These are phyloP conservation scores for Fusarium nygamai DNA, from an alignment of 2,329 filamentous ascomycete species.

Conservation along the genomic window DNA sequence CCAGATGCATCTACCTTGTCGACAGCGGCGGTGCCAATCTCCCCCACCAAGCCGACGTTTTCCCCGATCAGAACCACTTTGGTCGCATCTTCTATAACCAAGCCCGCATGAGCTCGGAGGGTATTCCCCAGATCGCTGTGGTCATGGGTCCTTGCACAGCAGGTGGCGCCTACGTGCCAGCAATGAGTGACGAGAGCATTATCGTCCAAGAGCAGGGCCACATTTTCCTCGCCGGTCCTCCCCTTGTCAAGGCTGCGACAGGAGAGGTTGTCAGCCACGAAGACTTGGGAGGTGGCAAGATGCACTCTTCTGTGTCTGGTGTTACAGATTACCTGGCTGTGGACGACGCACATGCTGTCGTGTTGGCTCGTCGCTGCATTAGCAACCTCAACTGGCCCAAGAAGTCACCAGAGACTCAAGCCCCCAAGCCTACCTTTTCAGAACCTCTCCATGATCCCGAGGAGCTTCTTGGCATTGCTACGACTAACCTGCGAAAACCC, in stretches of 20 bases:
- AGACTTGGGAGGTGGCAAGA: slow-evolving; percentile 86
- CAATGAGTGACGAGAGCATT: slow-evolving; percentile 97
- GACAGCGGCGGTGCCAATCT: slow-evolving; percentile 96
- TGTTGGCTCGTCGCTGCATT: slow-evolving; percentile 84
- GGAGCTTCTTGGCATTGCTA: slow-evolving; percentile 89
- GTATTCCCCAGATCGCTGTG: slow-evolving; percentile 92
- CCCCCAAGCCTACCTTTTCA: slow-evolving; percentile 60
- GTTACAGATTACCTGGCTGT: slow-evolving; percentile 96
- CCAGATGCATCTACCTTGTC: slow-evolving; percentile 89
- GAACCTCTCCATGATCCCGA: slow-evolving; percentile 83
- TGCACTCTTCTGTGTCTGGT: slow-evolving; percentile 90
- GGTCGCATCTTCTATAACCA: slow-evolving; percentile 99
- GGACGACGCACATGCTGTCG: slow-evolving; percentile 90
- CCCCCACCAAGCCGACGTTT: slow-evolving; percentile 94
- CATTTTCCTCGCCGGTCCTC: slow-evolving; percentile 94
- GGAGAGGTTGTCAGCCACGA: slow-evolving; percentile 92
- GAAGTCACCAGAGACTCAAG: slow-evolving; percentile 50
- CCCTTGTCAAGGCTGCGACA: slow-evolving; percentile 94
- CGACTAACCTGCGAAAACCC: slow-evolving; percentile 86
- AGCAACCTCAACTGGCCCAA: slow-evolving; percentile 89
- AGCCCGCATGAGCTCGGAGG: slow-evolving; percentile 86
- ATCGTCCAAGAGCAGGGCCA: slow-evolving; percentile 97
- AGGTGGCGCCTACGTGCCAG: slow-evolving; percentile 93
- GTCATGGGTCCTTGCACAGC: slow-evolving; percentile 99
- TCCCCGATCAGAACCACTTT: slow-evolving; percentile 94